Base-by-base conservation (phyloP, 257 asterid genomes). In the Handroanthus guayacan region DNA sequence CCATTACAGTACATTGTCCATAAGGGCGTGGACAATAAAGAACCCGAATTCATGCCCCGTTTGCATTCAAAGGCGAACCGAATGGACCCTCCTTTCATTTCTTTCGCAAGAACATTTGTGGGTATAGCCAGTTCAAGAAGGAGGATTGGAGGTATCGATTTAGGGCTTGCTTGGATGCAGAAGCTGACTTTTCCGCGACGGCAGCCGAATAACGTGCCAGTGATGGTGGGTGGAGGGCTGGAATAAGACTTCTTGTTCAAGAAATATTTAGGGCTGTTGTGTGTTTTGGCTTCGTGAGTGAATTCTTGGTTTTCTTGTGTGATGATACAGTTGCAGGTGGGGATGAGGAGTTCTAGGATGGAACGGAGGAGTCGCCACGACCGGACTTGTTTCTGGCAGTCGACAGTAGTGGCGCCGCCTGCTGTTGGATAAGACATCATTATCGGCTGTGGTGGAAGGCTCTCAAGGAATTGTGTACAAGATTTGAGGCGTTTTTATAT, bases 331-430 rank as follows among this genome's bases (percentile, higher is more conserved):
- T 86, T 84, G 89, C 92, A 89, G n/a, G 84, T 83, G 4, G 90
- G 91, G 52, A 89, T 77, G 76, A 89, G 95, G 60, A 86, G 82
- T 69, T 82, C 81, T 25, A 84, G 72, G 14, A 89, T 69, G 38
- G 85, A 71, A 45, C 92, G 92, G 80, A 89, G 91, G 80, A 89
- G 89, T 80, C 89, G 76, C 95, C 95, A 89, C 1, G 95, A 89
- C 16, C 86, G 79, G 76, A 89, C 92, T 78, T 89, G 95, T 11
- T 89, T 89, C 62, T 89, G 82, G 74, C 95, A 89, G 76, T 89
- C 91, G 68, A 77, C 83, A 1, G 72, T 77, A 76, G 76, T 16
- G 69, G 75, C 34, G 71, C 25, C 71, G 51, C 66, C 51, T 47
- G 45, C 31, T 18, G 5, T 31, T 39, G 72, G 68, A 20, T 57